These are phyloP conservation scores for Backusella westeae DNA, from an alignment of 192 early-diverging fungal genomes.

Conservation along the genomic window DNA sequence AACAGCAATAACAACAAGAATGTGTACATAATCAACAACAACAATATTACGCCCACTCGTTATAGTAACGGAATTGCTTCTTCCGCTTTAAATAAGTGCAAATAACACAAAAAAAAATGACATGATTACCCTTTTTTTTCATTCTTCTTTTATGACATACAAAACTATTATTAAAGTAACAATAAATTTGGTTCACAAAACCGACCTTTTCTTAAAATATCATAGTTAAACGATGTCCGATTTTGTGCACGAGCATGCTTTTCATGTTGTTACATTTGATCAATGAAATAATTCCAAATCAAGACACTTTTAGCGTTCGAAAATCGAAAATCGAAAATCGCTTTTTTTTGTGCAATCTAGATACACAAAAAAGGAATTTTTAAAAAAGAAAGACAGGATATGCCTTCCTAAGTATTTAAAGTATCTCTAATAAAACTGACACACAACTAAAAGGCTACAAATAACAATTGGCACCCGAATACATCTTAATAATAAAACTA, in stretches of 20 bases:
- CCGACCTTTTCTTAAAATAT: background rate
- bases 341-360: background rate
- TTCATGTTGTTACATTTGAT: conserved; percentile 4
- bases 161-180: background rate
- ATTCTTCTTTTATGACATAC: background rate
- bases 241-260: background rate
- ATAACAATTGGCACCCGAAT: background rate
- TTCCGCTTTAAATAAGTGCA: background rate
- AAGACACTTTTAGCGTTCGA: background rate
- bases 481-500: background rate
- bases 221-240: background rate
- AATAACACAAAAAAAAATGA: background rate
- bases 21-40: conserved; percentile 1
- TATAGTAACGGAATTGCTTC: background rate
- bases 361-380: background rate
- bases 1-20: background rate
- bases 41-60: background rate
- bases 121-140: background rate
- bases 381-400: background rate
- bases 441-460: background rate
- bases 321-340: background rate
- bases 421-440: background rate
- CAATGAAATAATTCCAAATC: background rate
- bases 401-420: background rate
- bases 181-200: background rate